Conservation (phyloP, 352 stramenopile genomes). For the Globisporangium camurandrum region DNA sequence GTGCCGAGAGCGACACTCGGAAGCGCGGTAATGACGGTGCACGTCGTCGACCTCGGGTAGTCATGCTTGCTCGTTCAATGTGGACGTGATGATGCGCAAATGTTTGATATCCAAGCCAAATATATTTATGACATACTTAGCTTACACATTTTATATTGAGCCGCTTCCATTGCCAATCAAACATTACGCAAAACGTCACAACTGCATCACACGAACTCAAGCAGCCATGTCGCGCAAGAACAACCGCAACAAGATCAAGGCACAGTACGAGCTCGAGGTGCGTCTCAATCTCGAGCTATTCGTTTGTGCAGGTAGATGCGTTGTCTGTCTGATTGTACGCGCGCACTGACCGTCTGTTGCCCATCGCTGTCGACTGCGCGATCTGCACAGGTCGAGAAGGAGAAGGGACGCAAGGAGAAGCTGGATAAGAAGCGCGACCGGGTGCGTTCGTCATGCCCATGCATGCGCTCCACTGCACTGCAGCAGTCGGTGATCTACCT, state of each 20-base stretch:
- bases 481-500: too few species aligned
- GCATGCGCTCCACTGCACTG: not conserved
- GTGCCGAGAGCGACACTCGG: constrained; percentile 6
- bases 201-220: not conserved
- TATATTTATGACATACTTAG: not conserved
- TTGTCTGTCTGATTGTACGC: constrained; percentile 1
- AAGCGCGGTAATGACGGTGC: constrained; percentile 2
- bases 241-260: constrained; percentile 73
- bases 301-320: not conserved
- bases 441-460: constrained; percentile 14
- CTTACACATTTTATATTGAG: not conserved
- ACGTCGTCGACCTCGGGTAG: not conserved
- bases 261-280: constrained; percentile 73
- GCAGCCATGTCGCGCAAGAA: constrained; percentile 68
- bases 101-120: not conserved
- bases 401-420: constrained; percentile 66
- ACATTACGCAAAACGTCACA: not conserved
- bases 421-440: constrained; percentile 64
- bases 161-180: not conserved
- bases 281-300: not conserved
- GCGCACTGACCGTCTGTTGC: not conserved
- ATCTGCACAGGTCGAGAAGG: constrained; percentile 22
- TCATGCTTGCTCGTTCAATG: not conserved
- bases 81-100: not conserved
- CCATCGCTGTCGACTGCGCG: not conserved